Base-by-base conservation (phyloP, 1,284 basidiomycete species). In the Hymenochaete sp. region DNA sequence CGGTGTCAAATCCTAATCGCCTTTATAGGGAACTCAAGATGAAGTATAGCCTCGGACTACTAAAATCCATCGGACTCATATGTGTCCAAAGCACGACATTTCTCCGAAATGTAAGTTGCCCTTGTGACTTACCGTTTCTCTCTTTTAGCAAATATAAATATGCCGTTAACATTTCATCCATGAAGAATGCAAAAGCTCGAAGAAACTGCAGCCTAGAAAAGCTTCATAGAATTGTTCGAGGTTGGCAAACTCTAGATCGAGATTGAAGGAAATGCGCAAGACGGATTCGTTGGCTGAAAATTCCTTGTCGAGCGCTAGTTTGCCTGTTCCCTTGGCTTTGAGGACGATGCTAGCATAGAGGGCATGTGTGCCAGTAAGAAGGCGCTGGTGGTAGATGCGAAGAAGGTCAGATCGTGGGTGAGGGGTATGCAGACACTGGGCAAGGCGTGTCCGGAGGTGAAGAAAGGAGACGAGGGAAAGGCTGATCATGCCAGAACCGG, bases 161-260 rank as follows among this genome's bases (percentile, higher is more conserved):
- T n/a, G 29, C 7, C 29, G 35, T 41, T 4, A 4, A 26, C 19
- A 35, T 21, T 45, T 52, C 32, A 36, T 4, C 3, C 79, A 88
- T 0, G 95, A 96, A 50, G 86, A 93, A 60, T 85, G 86, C 67
- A 79, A 79, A 57, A 82, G 55, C 69, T 99, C 2, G 96, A 99
- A 60, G 95, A 98, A 57, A 86, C 92, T 59, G 96, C 95, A 1
- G 93, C 96, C 0, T 91, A 96, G 67, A 98, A 98, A 64, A 90
- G 86, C n/a, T 61, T 95, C 6, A 82, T 92, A 55, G 91, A 91
- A 0, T 67, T 95, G 21, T 95, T 93, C 78, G 95, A 95, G 73
- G 93, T 93, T 3, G 86, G 93, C 21, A 97, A 96, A 60, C 77
- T 98, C 14, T 95, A 98, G 62, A 80, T 98, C 41, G 93, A 98